Base-by-base conservation (phyloP, 1,139 yeast species). In the Suzukiozyma palmioleophila region DNA sequence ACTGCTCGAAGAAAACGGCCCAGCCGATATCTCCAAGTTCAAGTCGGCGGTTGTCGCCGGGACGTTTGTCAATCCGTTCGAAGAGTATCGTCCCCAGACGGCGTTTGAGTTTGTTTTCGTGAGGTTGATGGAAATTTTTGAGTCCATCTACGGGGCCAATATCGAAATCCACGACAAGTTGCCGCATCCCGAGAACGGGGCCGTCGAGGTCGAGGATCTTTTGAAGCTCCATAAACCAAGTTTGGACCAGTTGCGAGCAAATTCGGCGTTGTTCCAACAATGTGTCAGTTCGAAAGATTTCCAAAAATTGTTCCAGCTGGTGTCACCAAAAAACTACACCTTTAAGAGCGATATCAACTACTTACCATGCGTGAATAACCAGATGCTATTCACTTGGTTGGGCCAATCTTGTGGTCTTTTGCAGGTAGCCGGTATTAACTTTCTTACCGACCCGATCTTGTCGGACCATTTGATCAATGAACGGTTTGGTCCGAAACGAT, bases 71-170 rank as follows among this genome's bases (percentile, higher is more conserved):
- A 90, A 90, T 54, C 97, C 97, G 2, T 90, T 90, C 55, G 76
- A 75, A n/a, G 96, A 90, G 54, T 90, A 90, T 56, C 69, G 97
- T 36, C 84, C 90, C 3, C 97, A 89, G 60, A 88, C 97, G 0
- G 73, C 88, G 6, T 85, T 86, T 56, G 97, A 90, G 62, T 90
- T 89, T 60, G 64, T 86, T 27, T 66, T 77, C 33, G 85, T 89
- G 43, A 65, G 96, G 25, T 46, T 87, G 3, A 59, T 81, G 44
- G 96, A 89, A 56, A 56, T 87, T 6, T 73, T 84, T 48, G 87
- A 84, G 50, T 64, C 75, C 40, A 66, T 75, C 30, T 81, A 82
- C 38, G 79, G 94, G 18, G 92, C 87, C 28, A 78, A 80, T 35
- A 50, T 67, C 32, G 76, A 70, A 44, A 44, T 66, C 3, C 75